A percentile compares a stretch with the other conserved stretches of the same genome.
phyloP scores from a whole-genome alignment of 495 filamentous ascomycete genomes.

The Daldinia caldariorum region DNA sequence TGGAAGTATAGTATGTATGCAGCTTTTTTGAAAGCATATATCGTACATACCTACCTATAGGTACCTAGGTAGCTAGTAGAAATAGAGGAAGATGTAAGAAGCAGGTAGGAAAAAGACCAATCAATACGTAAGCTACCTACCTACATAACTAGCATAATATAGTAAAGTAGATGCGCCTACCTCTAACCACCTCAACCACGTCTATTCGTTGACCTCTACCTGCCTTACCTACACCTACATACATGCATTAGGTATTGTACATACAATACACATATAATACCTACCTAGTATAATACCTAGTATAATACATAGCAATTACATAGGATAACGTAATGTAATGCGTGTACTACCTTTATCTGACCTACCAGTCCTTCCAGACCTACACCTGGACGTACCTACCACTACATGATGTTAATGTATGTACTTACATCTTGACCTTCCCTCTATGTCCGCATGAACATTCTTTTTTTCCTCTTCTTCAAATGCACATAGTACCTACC shows the following conservation, averaged over 20 bases:
- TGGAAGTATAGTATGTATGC: not conserved
- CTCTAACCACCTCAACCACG: not conserved
- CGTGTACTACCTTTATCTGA: not conserved
- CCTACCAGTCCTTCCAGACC: no score
- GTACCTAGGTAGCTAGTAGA: no score
- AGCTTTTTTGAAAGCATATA: conserved; percentile 17
- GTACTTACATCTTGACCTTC: not conserved
- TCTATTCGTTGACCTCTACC: not conserved
- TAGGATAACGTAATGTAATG: not conserved
- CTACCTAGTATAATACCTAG: no score
- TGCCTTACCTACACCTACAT: not conserved
- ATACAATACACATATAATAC: not conserved
- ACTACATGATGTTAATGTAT: no score
- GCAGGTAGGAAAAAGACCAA: no score
- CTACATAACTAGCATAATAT: no score
- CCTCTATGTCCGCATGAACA: not conserved
- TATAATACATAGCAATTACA: not conserved
- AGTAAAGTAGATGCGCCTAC: not conserved
- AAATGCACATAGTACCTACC: not conserved
- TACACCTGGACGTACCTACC: no score
- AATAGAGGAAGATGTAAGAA: no score
- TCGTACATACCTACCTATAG: not conserved
- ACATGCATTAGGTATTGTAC: no score
- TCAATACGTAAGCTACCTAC: no score
- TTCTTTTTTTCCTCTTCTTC: not conserved